Percentiles rank a stretch among this genome's conserved stretches.
phyloP scores from a whole-genome alignment of 1,284 basidiomycete species.

The Marasmius oreades region DNA sequence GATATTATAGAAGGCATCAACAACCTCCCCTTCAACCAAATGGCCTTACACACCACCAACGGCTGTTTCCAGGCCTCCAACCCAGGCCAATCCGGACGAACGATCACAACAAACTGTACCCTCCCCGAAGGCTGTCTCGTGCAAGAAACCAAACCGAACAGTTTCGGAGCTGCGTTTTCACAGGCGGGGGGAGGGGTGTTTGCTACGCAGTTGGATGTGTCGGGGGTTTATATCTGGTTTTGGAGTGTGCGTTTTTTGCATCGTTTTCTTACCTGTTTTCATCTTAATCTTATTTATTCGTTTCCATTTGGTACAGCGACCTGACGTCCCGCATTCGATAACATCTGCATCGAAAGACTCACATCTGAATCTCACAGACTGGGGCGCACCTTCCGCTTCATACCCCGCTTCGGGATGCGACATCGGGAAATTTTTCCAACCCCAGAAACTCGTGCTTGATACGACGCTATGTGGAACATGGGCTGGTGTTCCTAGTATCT shows the following conservation, averaged over 20 bases:
- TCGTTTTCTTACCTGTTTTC: neutral
- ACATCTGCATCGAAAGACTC: slow-evolving; percentile 26
- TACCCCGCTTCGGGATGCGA: slow-evolving; percentile 45
- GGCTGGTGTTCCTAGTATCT: slow-evolving; percentile 13
- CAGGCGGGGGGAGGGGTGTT: slow-evolving; percentile 62
- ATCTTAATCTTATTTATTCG: slow-evolving; percentile 11
- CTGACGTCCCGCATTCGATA: slow-evolving; percentile 37
- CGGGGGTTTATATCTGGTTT: slow-evolving; percentile 64
- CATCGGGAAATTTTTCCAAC: slow-evolving; percentile 47
- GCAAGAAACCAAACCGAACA: slow-evolving; percentile 44
- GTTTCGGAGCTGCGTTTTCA: slow-evolving; percentile 52
- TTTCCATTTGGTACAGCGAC: slow-evolving; percentile 28
- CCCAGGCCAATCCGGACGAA: slow-evolving; percentile 33
- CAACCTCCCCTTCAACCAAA: slow-evolving; percentile 38
- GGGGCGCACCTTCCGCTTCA: slow-evolving; percentile 58
- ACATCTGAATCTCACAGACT: slow-evolving; percentile 47
- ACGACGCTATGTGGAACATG: slow-evolving; percentile 54
- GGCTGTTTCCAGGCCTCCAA: slow-evolving; percentile 28
- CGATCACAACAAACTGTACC: slow-evolving; percentile 37
- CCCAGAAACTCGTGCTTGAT: slow-evolving; percentile 49
- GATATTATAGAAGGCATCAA: slow-evolving; percentile 52
- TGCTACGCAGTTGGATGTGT: slow-evolving; percentile 55
- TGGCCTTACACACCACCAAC: slow-evolving; percentile 41
- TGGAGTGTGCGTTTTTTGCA: slow-evolving; percentile 42
- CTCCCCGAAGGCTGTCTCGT: slow-evolving; percentile 51